A percentile compares a stretch with the other conserved stretches of the same genome.
Evolutionary conservation across 495 filamentous ascomycete species (phyloP).

Genomic region (Aspergillus taichungensis): DNA sequence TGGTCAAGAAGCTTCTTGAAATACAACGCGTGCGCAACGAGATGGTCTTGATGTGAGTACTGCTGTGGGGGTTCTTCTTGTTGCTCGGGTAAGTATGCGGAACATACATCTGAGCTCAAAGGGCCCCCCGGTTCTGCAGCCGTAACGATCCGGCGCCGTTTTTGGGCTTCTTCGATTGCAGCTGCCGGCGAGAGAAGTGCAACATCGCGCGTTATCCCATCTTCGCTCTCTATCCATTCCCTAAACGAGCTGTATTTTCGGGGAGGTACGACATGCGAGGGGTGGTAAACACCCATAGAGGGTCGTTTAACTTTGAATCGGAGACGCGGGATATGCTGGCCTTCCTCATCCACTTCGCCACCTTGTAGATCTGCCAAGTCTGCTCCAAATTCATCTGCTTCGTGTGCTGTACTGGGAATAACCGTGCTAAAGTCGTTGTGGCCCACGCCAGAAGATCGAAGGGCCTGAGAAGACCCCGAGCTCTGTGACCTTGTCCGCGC

Average conservation of each 20-base stretch:
- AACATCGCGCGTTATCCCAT: slow-evolving; percentile 31
- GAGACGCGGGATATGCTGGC: slow-evolving; percentile 31
- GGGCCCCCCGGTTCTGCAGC: slow-evolving; percentile 67
- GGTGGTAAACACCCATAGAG: slow-evolving; percentile 42
- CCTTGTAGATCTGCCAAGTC: neutral
- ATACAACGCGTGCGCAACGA: slow-evolving; percentile 69
- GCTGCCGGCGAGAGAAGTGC: slow-evolving; percentile 45
- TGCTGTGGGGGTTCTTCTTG: slow-evolving; percentile 64
- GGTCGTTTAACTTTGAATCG: slow-evolving; percentile 47
- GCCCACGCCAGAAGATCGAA: slow-evolving; percentile 10
- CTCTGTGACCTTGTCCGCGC: slow-evolving; percentile 28
- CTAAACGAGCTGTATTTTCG: slow-evolving; percentile 43
- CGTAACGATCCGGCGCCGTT: slow-evolving; percentile 50
- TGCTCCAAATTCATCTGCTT: slow-evolving; percentile 4
- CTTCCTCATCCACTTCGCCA: slow-evolving; percentile 11
- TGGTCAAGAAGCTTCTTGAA: slow-evolving; percentile 69
- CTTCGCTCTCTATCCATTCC: slow-evolving; percentile 48
- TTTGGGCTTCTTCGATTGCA: slow-evolving; percentile 41
- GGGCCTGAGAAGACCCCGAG: slow-evolving; percentile 11
- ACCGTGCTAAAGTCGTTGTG: slow-evolving; percentile 16
- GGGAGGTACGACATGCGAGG: slow-evolving; percentile 36
- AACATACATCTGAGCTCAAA: slow-evolving; percentile 61
- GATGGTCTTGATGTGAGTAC: slow-evolving; percentile 77
- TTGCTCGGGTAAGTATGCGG: slow-evolving; percentile 66
- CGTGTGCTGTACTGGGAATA: slow-evolving; percentile 5